phyloP scores from a whole-genome alignment of 2,329 filamentous ascomycete species.

The Xylaria hypoxylon region DNA sequence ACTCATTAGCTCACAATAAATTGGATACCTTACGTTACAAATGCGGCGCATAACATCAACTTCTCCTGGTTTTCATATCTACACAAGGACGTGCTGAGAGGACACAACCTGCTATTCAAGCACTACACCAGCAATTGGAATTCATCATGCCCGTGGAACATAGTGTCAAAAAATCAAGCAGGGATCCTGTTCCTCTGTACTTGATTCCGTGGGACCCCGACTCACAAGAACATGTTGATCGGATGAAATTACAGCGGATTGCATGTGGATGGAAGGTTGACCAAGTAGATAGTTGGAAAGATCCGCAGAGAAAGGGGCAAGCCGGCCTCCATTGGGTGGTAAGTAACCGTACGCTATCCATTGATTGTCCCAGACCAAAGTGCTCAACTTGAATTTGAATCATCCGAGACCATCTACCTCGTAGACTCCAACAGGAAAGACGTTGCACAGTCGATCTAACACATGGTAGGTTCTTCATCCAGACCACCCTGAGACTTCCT shows the following conservation, averaged over 20 bases:
- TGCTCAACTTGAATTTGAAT: neutral
- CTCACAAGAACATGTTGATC: constrained; percentile 40
- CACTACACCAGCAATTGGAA: neutral
- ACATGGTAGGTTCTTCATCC: constrained; percentile 36
- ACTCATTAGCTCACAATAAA: no score
- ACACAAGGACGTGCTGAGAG: no score
- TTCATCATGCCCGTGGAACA: constrained; percentile 6
- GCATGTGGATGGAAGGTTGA: constrained; percentile 43
- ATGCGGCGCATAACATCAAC: no score
- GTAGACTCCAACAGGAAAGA: neutral
- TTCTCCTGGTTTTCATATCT: no score
- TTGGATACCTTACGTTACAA: no score
- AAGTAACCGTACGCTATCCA: constrained; percentile 18
- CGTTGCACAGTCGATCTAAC: constrained; percentile 14
- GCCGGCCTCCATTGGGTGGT: constrained; percentile 42
- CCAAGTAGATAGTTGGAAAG: constrained; percentile 36
- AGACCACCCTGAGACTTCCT: constrained; percentile 35
- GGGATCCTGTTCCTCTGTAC: constrained; percentile 14
- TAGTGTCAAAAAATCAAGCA: neutral
- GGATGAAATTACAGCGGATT: constrained; percentile 41
- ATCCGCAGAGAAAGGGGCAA: constrained; percentile 34
- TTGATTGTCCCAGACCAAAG: neutral
- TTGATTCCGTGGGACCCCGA: constrained; percentile 42
- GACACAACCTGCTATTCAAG: neutral
- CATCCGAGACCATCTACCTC: neutral